Evolutionary conservation across 2,329 filamentous ascomycete genomes (phyloP).

Genomic region (Pyricularia sp.): DNA sequence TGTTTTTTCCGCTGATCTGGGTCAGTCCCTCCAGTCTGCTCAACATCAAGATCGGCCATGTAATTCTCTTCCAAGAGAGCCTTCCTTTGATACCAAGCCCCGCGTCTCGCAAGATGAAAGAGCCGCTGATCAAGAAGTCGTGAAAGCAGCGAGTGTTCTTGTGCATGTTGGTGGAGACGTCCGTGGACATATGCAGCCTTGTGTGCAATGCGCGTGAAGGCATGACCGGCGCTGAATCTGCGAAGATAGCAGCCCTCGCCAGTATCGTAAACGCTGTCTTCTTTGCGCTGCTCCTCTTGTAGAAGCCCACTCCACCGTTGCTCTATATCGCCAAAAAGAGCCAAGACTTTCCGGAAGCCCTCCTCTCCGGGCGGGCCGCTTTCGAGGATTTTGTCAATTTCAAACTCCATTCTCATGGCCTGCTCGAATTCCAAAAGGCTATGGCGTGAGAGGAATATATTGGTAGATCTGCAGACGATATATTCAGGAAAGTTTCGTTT

Average conservation of each 20-base stretch:
- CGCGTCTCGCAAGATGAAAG: slow-evolving; percentile 77
- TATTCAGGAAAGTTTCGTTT: slow-evolving; percentile 82
- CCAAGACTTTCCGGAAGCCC: slow-evolving; percentile 57
- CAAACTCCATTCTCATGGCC: slow-evolving; percentile 70
- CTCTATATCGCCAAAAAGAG: slow-evolving; percentile 65
- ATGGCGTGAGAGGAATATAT: slow-evolving; percentile 72
- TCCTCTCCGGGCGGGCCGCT: slow-evolving; percentile 59
- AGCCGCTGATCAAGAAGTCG: slow-evolving; percentile 73
- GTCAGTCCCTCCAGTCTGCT: slow-evolving; percentile 20
- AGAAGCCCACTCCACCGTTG: slow-evolving; percentile 72
- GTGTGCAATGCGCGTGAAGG: slow-evolving; percentile 87
- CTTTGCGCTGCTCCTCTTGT: slow-evolving; percentile 66
- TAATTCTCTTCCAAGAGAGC: slow-evolving; percentile 93
- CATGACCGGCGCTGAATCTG: slow-evolving; percentile 82
- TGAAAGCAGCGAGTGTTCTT: slow-evolving; percentile 64
- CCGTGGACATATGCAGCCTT: slow-evolving; percentile 75
- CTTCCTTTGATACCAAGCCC: slow-evolving; percentile 92
- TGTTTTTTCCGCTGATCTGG: slow-evolving; percentile 59
- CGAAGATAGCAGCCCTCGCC: slow-evolving; percentile 85
- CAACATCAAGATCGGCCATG: slow-evolving; percentile 56
- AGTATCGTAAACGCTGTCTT: slow-evolving; percentile 66
- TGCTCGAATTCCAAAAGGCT: slow-evolving; percentile 83
- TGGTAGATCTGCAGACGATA: slow-evolving; percentile 79
- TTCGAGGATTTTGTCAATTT: slow-evolving; percentile 74
- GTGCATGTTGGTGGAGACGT: slow-evolving; percentile 68